Evolutionary conservation across 2,329 filamentous ascomycete species (phyloP).

Genomic region (Xylaria multiplex): DNA sequence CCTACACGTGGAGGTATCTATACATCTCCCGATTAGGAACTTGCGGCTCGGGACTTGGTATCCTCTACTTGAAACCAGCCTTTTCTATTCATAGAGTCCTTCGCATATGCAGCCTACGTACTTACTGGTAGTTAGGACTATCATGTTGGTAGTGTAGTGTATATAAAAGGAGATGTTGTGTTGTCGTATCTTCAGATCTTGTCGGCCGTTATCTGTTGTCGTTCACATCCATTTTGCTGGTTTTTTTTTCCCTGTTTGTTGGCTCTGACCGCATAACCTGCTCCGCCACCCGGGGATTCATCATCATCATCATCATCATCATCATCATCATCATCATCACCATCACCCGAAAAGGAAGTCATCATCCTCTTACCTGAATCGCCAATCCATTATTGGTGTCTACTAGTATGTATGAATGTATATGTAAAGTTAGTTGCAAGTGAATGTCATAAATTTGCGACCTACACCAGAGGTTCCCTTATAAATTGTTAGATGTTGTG

Average conservation of each 20-base stretch:
- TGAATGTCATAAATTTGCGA: background rate
- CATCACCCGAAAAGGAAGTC: constrained; percentile 27
- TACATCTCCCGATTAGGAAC: background rate
- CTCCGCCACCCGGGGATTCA: constrained; percentile 35
- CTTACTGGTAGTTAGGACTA: background rate
- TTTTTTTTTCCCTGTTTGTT: constrained; percentile 14
- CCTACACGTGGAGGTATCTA: background rate
- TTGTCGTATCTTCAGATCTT: background rate
- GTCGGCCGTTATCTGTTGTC: constrained; percentile 4
- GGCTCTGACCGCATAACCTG: constrained; percentile 23
- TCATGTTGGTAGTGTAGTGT: background rate
- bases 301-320: constrained; percentile 38
- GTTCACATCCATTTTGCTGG: background rate
- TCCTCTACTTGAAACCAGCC: background rate
- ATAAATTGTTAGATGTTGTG: constrained; percentile 12
- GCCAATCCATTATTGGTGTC: background rate
- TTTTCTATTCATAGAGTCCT: background rate
- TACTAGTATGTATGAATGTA: background rate
- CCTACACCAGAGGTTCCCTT: background rate
- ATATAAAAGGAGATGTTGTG: background rate
- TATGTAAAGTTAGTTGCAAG: background rate
- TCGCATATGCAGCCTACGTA: background rate
- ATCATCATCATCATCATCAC: constrained; percentile 40
- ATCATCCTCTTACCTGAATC: constrained; percentile 20
- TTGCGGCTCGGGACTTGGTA: background rate